phyloP scores from a whole-genome alignment of 2,329 filamentous ascomycete genomes.

The Fusarium temperatum region DNA sequence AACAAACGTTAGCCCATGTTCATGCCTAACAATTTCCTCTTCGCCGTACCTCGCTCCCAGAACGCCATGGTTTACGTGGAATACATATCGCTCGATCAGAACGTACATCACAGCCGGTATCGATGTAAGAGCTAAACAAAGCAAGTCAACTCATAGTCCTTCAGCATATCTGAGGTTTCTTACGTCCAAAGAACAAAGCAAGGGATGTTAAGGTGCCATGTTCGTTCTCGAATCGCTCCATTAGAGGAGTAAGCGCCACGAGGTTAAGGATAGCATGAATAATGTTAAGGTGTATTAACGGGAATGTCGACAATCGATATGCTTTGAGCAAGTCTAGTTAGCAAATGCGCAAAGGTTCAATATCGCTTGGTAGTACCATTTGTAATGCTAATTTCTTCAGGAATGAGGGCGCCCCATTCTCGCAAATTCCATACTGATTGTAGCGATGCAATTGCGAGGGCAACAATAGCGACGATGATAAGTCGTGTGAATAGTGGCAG shows the following conservation, averaged over 20 bases:
- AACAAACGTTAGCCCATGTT: not conserved
- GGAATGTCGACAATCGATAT: conserved; percentile 92
- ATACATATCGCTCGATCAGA: conserved; percentile 76
- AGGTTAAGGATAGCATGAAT: conserved; percentile 84
- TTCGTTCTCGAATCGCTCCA: conserved; percentile 93
- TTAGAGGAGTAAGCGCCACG: conserved; percentile 81
- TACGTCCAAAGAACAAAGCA: conserved; percentile 89
- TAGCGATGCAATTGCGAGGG: conserved; percentile 70
- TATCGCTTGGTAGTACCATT: conserved; percentile 63
- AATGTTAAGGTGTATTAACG: conserved; percentile 83
- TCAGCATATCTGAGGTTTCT: conserved; percentile 51
- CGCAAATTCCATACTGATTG: conserved; percentile 76
- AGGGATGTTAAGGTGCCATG: conserved; percentile 90
- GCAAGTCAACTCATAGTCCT: conserved; percentile 10
- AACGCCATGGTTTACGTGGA: conserved; percentile 76
- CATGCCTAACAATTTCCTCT: no score
- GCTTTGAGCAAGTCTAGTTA: conserved; percentile 60
- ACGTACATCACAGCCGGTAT: conserved; percentile 86
- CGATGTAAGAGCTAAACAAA: conserved; percentile 74
- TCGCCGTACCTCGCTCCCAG: conserved; percentile 79
- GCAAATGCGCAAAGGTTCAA: not conserved
- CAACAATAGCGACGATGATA: conserved; percentile 71
- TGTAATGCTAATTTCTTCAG: conserved; percentile 75
- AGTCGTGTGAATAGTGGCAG: conserved; percentile 88
- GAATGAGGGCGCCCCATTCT: conserved; percentile 82